Conservation (phyloP, 768 basidiomycete genomes). For the Lactarius hengduanensis region DNA sequence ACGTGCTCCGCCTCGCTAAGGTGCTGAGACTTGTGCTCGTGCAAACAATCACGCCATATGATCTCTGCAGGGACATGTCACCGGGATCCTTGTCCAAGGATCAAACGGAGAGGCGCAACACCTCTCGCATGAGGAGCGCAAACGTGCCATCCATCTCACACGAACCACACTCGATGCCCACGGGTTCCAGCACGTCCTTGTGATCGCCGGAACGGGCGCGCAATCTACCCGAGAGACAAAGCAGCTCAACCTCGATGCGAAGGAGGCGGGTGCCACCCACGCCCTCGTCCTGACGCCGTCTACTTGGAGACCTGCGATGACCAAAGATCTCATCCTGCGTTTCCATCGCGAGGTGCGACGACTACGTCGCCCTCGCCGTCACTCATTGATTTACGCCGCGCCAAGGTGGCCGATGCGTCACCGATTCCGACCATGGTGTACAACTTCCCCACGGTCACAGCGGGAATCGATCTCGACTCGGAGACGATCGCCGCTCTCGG, state of each 20-base stretch:
- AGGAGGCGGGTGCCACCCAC: constrained; percentile 79
- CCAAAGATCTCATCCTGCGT: constrained; percentile 54
- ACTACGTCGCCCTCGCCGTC: not conserved
- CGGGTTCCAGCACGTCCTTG: constrained; percentile 61
- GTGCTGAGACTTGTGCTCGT: constrained; percentile 37
- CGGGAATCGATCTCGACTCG: constrained; percentile 82
- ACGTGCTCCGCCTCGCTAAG: constrained; percentile 71
- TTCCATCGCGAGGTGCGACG: constrained; percentile 60
- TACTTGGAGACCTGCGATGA: constrained; percentile 68
- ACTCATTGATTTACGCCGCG: constrained; percentile 25
- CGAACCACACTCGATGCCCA: constrained; percentile 70
- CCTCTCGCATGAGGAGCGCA: constrained; percentile 70
- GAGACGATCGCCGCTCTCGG: constrained; percentile 69
- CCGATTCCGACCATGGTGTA: constrained; percentile 78
- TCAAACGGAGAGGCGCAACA: constrained; percentile 78
- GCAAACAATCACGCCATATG: constrained; percentile 12
- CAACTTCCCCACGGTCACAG: constrained; percentile 81
- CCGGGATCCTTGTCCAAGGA: constrained; percentile 71
- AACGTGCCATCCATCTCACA: constrained; percentile 58
- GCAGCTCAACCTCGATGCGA: constrained; percentile 67
- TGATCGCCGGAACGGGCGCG: constrained; percentile 84
- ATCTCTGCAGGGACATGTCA: constrained; percentile 58
- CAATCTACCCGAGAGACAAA: constrained; percentile 77
- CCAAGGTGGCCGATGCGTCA: constrained; percentile 63
- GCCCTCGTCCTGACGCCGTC: constrained; percentile 74